A percentile compares a stretch with the other conserved stretches of the same genome.
These are phyloP conservation scores for Myxozyma lipomycoides DNA, from an alignment of 805 yeast species.

Conservation along the genomic window DNA sequence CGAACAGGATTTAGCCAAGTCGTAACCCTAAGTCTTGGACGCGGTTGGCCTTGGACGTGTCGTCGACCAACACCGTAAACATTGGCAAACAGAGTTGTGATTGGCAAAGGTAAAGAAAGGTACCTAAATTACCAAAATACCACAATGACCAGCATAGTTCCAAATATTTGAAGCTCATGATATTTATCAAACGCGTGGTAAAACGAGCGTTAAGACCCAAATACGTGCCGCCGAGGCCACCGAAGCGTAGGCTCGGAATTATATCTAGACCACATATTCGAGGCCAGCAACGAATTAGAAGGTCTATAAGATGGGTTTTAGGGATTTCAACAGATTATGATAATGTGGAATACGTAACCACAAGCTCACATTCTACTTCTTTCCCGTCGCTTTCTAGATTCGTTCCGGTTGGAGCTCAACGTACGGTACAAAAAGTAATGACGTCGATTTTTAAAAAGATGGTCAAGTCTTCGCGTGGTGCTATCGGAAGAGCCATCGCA, in stretches of 20 bases:
- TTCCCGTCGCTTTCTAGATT: not conserved
- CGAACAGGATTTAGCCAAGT: too few species aligned
- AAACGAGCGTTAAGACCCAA: conserved; percentile 9
- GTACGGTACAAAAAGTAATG: conserved; percentile 2
- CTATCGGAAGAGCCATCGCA: conserved; percentile 20
- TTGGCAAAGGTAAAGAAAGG: too few species aligned
- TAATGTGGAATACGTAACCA: not conserved
- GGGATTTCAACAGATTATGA: not conserved
- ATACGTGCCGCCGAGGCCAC: conserved; percentile 16
- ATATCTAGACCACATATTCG: not conserved
- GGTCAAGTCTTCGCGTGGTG: conserved; percentile 7
- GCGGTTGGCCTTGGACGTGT: too few species aligned
- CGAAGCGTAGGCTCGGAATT: conserved; percentile 4
- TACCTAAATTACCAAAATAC: too few species aligned
- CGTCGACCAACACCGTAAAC: too few species aligned
- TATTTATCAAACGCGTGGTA: not conserved
- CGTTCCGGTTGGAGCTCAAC: not conserved
- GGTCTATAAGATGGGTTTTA: not conserved
- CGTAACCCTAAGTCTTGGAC: too few species aligned
- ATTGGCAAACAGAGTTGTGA: too few species aligned
- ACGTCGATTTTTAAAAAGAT: not conserved
- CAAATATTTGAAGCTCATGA: too few species aligned
- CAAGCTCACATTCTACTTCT: not conserved
- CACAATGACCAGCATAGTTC: too few species aligned
- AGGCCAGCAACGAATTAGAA: not conserved